Conservation (phyloP, 441 rosid genomes). For the Croton laevigatus region DNA sequence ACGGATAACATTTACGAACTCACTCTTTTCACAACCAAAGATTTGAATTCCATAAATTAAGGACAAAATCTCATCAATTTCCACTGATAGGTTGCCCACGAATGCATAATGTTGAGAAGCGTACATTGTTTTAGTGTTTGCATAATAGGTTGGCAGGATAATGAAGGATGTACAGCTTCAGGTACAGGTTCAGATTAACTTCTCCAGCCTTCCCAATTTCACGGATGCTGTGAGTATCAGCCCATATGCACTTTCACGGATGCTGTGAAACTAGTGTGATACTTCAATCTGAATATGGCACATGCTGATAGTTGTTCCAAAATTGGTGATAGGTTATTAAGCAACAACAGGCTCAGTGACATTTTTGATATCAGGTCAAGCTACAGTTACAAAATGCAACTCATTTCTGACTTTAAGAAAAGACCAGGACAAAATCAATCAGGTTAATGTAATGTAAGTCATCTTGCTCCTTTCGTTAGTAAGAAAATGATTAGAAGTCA, state of each 20-base stretch:
- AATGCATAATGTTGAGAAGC: too few relatives aligned
- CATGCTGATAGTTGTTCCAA: too few relatives aligned
- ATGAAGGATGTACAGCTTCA: slow-evolving; percentile 48
- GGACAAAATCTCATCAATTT: too few relatives aligned
- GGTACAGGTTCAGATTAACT: slow-evolving; percentile 47
- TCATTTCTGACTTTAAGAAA: slow-evolving; percentile 29
- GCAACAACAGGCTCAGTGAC: slow-evolving; percentile 45
- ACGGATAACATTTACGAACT: too few relatives aligned
- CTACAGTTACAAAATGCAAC: slow-evolving; percentile 37
- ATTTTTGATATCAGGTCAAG: slow-evolving; percentile 47
- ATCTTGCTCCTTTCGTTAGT: too few relatives aligned
- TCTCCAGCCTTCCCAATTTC: slow-evolving; percentile 54
- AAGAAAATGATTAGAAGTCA: too few relatives aligned
- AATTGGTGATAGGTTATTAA: slow-evolving; percentile 38
- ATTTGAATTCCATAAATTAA: too few relatives aligned
- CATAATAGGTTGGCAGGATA: slow-evolving; percentile 36
- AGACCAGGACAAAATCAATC: slow-evolving; percentile 14
- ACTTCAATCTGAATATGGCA: too few relatives aligned
- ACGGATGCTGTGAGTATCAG: slow-evolving; percentile 55
- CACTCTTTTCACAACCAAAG: too few relatives aligned
- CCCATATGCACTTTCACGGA: neutral
- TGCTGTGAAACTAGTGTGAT: too few relatives aligned
- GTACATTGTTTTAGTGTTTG: too few relatives aligned
- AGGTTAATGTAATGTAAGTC: slow-evolving; percentile 40
- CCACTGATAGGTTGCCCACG: too few relatives aligned